Evolutionary conservation across 2,329 filamentous ascomycete genomes (phyloP).

Genomic region (Coniochaeta sp.): DNA sequence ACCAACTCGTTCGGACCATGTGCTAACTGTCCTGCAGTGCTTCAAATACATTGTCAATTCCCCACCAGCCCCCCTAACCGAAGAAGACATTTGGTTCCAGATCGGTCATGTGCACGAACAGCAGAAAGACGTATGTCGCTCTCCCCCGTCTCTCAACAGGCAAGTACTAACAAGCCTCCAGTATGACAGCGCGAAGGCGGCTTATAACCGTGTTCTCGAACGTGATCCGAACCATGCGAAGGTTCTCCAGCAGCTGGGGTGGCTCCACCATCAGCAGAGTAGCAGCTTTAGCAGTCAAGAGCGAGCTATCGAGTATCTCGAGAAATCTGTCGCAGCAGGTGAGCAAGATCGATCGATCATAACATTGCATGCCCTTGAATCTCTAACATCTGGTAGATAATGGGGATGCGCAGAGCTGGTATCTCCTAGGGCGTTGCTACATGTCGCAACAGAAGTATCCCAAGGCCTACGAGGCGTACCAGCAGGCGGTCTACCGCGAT

Average conservation of each 20-base stretch:
- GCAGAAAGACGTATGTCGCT: conserved; percentile 79
- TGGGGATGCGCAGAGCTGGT: conserved; percentile 96
- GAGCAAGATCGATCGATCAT: conserved; percentile 25
- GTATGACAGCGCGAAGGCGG: conserved; percentile 89
- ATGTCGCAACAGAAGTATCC: conserved; percentile 99
- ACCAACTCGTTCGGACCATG: conserved; percentile 1
- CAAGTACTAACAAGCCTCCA: conserved; percentile 24
- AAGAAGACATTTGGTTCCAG: conserved; percentile 99
- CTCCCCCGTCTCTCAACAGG: background rate
- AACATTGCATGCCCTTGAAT: background rate
- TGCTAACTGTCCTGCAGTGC: conserved; percentile 51
- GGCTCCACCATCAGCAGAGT: conserved; percentile 96
- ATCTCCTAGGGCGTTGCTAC: conserved; percentile 92
- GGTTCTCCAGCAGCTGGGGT: conserved; percentile 93
- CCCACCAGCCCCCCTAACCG: conserved; percentile 83
- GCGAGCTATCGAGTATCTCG: conserved; percentile 90
- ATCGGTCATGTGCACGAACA: conserved; percentile 98
- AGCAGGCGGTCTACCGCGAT: conserved; percentile 96
- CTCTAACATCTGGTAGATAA: conserved; percentile 56
- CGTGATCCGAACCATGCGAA: conserved; percentile 95
- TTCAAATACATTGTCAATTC: conserved; percentile 97
- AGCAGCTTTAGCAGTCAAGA: conserved; percentile 88
- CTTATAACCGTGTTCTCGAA: conserved; percentile 88
- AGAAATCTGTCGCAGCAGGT: conserved; percentile 94
- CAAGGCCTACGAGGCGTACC: conserved; percentile 96